Evolutionary conservation across 1,139 yeast genomes (phyloP).

Genomic region (Candida labiduridarum): DNA sequence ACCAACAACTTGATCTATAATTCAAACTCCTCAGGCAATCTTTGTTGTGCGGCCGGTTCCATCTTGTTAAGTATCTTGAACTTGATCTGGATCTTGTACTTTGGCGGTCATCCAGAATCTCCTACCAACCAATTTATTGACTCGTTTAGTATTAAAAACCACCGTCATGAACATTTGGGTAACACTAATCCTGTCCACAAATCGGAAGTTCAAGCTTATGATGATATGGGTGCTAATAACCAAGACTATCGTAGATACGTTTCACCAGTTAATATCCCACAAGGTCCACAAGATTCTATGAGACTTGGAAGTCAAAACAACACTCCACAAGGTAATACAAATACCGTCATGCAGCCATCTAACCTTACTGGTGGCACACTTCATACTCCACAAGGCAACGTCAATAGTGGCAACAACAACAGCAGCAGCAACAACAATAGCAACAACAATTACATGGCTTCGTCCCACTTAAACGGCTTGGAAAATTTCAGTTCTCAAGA

Average conservation of each 20-base stretch:
- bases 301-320: conserved; percentile 11
- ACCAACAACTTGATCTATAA: conserved; percentile 78
- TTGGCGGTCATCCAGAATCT: conserved; percentile 78
- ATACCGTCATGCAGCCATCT: background rate
- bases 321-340: conserved; percentile 22
- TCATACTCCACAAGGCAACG: conserved; percentile 17
- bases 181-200: conserved; percentile 9
- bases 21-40: conserved; percentile 57
- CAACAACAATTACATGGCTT: conserved; percentile 49
- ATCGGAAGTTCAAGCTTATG: conserved; percentile 17
- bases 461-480: conserved; percentile 59
- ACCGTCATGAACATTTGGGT: conserved; percentile 25
- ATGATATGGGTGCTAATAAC: conserved; percentile 30
- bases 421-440: conserved; percentile 3
- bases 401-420: background rate
- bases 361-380: background rate
- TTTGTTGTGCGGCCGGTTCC: conserved; percentile 93
- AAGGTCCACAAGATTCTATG: conserved; percentile 5
- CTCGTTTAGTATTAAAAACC: conserved; percentile 55
- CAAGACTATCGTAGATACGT: conserved; percentile 32
- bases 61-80: conserved; percentile 81
- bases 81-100: conserved; percentile 80
- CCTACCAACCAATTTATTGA: conserved; percentile 85
- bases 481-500: conserved; percentile 54
- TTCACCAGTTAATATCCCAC: conserved; percentile 24